These are phyloP conservation scores for Alternaria postmessia DNA, from an alignment of 2,329 filamentous ascomycete species.

Conservation along the genomic window DNA sequence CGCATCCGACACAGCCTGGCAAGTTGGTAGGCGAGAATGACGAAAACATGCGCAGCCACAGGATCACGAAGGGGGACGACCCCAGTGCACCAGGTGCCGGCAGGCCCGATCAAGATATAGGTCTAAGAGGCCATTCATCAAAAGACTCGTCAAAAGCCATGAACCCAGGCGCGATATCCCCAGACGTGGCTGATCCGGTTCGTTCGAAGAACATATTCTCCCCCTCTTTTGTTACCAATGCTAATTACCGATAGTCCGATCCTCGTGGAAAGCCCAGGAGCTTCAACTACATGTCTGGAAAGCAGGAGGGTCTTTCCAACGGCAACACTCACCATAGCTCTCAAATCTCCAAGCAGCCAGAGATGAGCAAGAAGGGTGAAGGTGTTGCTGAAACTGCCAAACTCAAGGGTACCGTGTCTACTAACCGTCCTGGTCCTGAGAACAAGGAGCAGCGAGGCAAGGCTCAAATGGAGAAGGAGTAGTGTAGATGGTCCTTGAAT, in stretches of 20 bases:
- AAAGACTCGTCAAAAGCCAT: background rate
- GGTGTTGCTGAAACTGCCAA: slow-evolving; percentile 65
- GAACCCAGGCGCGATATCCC: slow-evolving; percentile 19
- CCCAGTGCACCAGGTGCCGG: slow-evolving; percentile 4
- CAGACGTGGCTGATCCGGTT: slow-evolving; percentile 42
- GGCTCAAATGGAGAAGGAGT: slow-evolving; percentile 34
- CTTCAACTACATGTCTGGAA: slow-evolving; percentile 56
- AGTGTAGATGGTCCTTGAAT: slow-evolving; percentile 12
- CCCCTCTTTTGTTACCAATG: background rate
- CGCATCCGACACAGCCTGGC: background rate
- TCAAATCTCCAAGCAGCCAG: slow-evolving; percentile 52
- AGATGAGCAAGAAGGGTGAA: slow-evolving; percentile 65
- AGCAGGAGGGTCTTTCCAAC: slow-evolving; percentile 63
- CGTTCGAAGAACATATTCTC: background rate
- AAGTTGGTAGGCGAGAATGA: slow-evolving; percentile 2
- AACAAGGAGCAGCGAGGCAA: slow-evolving; percentile 47
- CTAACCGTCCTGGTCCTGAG: slow-evolving; percentile 42
- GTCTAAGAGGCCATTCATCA: background rate
- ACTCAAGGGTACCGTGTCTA: slow-evolving; percentile 48
- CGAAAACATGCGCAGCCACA: background rate
- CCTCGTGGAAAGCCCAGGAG: slow-evolving; percentile 38
- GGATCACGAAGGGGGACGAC: background rate
- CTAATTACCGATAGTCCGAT: slow-evolving; percentile 40
- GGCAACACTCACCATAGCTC: slow-evolving; percentile 61
- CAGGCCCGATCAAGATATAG: slow-evolving; percentile 3